Evolutionary conservation across 2,329 filamentous ascomycete genomes (phyloP), one percentile per base, ranked within the genome.

Genomic region (Penicillium griseofulvum): DNA sequence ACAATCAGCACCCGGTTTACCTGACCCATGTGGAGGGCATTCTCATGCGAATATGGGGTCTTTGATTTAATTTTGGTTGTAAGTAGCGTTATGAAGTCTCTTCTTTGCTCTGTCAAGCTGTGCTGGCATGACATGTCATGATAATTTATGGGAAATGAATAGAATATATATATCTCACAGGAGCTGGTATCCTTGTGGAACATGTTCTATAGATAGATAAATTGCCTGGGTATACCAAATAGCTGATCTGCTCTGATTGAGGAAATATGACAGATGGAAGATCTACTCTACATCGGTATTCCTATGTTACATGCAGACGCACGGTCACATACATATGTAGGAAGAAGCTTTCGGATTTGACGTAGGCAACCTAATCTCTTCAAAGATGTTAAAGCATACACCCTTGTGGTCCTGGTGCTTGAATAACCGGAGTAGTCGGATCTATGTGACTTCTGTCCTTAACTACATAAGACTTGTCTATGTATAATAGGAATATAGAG

Each of bases 101-200:
- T 16, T 33, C 19, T 7, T 29, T 52, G 24, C 33, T 53, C 22
- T 54, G 39, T 43, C 34, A 26, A 47, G 46, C 55, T 55, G 48
- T 44, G 49, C 17, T 55, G 37, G 37, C 38, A 60, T 59, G 57
- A 54, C 31, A 56, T 52, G 44, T 45, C 33, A 54, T 54, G 52
- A 54, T 51, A 41, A 51, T 53, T 51, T 47, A 64, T 63, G 62
- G 51, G 57, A 63, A 59, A 63, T 54, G 62, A 65, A 49, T 51
- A 51, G 33, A 63, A 63, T 56, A 58, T 43, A 60, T 58, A 63
- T 47, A 60, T 34, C 28, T 42, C 42, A 58, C 42, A 45, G 39
- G 48, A 55, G 41, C 49, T 42, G 59, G 59, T 49, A 53, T 63
- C 47, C 52, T 42, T 36, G 45, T 38, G 50, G 39, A 41, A 16